These are phyloP conservation scores for Hirsutella rhossiliensis DNA, from an alignment of 2,329 filamentous ascomycete species.

Conservation along the genomic window DNA sequence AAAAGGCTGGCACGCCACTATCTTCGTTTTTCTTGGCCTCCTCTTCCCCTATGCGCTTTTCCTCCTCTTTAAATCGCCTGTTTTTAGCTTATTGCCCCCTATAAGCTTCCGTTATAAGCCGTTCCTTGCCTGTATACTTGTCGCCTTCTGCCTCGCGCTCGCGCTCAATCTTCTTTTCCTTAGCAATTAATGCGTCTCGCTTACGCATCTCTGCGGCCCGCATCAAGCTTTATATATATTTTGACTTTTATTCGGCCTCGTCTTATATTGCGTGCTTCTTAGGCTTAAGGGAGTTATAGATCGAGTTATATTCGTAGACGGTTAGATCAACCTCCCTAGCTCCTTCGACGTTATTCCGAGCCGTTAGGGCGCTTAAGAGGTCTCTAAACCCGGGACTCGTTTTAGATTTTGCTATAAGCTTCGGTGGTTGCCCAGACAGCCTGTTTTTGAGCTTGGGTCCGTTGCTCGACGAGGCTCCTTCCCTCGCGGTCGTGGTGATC, in stretches of 20 bases:
- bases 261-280: slow-evolving; percentile 45
- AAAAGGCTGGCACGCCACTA: slow-evolving; percentile 68
- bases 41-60: slow-evolving; percentile 51
- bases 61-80: slow-evolving; percentile 56
- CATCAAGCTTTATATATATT: slow-evolving; percentile 67
- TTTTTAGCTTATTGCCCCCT: slow-evolving; percentile 72
- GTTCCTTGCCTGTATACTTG: slow-evolving; percentile 71
- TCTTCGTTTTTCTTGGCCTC: slow-evolving; percentile 50
- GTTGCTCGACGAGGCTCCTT: slow-evolving; percentile 16
- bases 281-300: slow-evolving; percentile 66
- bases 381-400: slow-evolving; percentile 44
- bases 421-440: slow-evolving; percentile 25
- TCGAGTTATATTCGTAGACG: slow-evolving; percentile 76
- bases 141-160: slow-evolving; percentile 74
- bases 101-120: slow-evolving; percentile 76
- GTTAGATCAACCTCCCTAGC: slow-evolving; percentile 57
- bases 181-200: slow-evolving; percentile 64
- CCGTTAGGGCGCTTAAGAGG: slow-evolving; percentile 51
- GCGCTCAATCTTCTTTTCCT: slow-evolving; percentile 67
- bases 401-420: slow-evolving; percentile 29
- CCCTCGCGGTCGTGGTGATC: slow-evolving; percentile 9
- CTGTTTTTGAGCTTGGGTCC: slow-evolving; percentile 19
- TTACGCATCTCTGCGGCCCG: slow-evolving; percentile 65
- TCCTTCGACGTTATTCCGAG: slow-evolving; percentile 50
- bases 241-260: slow-evolving; percentile 53